Conservation (phyloP, 441 rosid species). For the Kokia cookei region DNA sequence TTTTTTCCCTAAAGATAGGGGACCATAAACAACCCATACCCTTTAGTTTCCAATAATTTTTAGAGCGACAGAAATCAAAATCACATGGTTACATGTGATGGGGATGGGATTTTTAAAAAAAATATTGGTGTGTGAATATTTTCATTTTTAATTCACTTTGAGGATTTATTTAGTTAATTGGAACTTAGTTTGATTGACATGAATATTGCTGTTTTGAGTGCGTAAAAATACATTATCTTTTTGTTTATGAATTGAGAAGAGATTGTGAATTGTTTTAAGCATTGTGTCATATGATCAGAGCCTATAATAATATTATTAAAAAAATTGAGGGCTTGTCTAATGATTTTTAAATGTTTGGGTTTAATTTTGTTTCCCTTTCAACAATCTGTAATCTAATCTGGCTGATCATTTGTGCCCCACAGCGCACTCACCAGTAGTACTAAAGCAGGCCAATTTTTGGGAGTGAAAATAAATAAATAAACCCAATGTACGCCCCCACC, state of each 20-base stretch:
- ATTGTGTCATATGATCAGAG: no score
- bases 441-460: slow-evolving; percentile 15
- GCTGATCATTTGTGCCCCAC: slow-evolving; percentile 26
- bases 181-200: no score
- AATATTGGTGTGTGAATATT: slow-evolving; percentile 1
- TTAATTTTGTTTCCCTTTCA: neutral
- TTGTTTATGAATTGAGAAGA: no score
- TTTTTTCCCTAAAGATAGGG: slow-evolving; percentile 11
- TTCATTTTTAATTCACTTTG: no score
- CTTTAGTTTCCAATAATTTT: slow-evolving; percentile 24
- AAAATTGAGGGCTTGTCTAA: no score
- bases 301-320: no score
- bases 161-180: no score
- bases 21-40: slow-evolving; percentile 65
- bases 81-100: slow-evolving; percentile 62
- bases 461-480: slow-evolving; percentile 20
- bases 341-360: neutral
- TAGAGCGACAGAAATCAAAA: neutral
- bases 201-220: no score
- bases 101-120: slow-evolving; percentile 12
- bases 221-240: no score
- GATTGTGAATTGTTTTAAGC: no score
- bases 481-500: slow-evolving; percentile 22
- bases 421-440: slow-evolving; percentile 31
- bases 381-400: neutral